Percentiles rank a stretch among this genome's conserved stretches.
phyloP scores from a whole-genome alignment of 495 filamentous ascomycete species.

The Baudoinia panamericana region DNA sequence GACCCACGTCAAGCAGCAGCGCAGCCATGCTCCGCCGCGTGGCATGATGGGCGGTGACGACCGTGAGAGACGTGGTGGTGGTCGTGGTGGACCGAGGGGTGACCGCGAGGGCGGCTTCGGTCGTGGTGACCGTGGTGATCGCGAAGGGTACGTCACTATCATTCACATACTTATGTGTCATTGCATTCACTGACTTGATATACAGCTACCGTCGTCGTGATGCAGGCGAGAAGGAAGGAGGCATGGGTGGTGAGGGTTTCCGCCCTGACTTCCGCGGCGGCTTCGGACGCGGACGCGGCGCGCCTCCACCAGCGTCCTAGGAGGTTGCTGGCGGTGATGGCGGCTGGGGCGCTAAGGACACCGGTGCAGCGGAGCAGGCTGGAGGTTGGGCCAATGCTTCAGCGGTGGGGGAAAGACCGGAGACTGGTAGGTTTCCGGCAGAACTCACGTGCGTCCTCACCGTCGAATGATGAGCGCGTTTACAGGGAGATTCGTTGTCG shows the following conservation, averaged over 20 bases:
- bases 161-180: too few species aligned
- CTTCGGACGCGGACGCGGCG: constrained; percentile 64
- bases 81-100: constrained; percentile 47
- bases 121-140: constrained; percentile 32
- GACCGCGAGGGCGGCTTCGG: constrained; percentile 25
- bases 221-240: constrained; percentile 88
- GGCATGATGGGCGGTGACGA: constrained; percentile 91
- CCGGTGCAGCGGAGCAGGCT: too few species aligned
- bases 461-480: neutral
- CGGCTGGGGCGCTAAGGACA: constrained; percentile 8
- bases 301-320: constrained; percentile 22
- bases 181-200: too few species aligned
- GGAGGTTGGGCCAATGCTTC: neutral
- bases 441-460: too few species aligned
- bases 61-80: constrained; percentile 36
- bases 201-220: constrained; percentile 83
- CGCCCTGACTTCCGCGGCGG: constrained; percentile 63
- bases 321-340: constrained; percentile 5
- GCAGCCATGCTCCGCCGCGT: constrained; percentile 92
- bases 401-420: neutral
- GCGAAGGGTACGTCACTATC: constrained; percentile 32
- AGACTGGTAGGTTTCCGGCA: too few species aligned
- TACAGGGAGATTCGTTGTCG: neutral
- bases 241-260: constrained; percentile 76
- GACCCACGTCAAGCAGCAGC: constrained; percentile 99